Evolutionary conservation across 306 rosid species (phyloP).

Genomic region (Cicer cuneatum): DNA sequence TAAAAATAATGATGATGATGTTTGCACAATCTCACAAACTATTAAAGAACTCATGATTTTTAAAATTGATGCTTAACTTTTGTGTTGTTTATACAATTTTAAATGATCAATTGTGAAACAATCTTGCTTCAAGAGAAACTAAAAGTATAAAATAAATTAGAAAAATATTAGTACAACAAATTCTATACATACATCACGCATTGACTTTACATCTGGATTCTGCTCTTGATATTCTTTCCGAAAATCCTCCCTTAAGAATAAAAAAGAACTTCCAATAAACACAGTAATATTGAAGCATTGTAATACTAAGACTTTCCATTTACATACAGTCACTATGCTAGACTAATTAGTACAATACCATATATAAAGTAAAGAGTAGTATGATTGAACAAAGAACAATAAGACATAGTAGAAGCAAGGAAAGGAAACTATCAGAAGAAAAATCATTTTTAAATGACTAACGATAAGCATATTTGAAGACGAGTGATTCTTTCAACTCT

Average conservation of each 20-base stretch:
- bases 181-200: conserved; percentile 76
- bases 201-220: conserved; percentile 86
- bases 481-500: conserved; percentile 14
- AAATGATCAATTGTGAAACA: conserved; percentile 29
- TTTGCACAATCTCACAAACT: conserved; percentile 31
- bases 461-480: conserved; percentile 21
- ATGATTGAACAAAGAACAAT: conserved; percentile 36
- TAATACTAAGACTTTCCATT: conserved; percentile 17
- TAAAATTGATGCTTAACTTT: neutral
- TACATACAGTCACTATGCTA: conserved; percentile 25
- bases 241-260: conserved; percentile 79
- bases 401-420: conserved; percentile 17
- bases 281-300: conserved; percentile 23
- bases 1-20: neutral
- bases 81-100: conserved; percentile 22
- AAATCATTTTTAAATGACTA: conserved; percentile 14
- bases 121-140: conserved; percentile 21
- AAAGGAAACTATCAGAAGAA: conserved; percentile 26
- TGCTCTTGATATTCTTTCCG: conserved; percentile 83
- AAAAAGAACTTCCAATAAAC: conserved; percentile 46
- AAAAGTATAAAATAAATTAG: conserved; percentile 37
- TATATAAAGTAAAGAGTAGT: conserved; percentile 7
- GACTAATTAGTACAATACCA: conserved; percentile 22
- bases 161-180: conserved; percentile 10
- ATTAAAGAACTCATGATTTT: neutral